A percentile compares a stretch with the other conserved stretches of the same genome.
These are phyloP conservation scores for Ilex aquifolium DNA, from an alignment of 257 asterid species.

Conservation along the genomic window DNA sequence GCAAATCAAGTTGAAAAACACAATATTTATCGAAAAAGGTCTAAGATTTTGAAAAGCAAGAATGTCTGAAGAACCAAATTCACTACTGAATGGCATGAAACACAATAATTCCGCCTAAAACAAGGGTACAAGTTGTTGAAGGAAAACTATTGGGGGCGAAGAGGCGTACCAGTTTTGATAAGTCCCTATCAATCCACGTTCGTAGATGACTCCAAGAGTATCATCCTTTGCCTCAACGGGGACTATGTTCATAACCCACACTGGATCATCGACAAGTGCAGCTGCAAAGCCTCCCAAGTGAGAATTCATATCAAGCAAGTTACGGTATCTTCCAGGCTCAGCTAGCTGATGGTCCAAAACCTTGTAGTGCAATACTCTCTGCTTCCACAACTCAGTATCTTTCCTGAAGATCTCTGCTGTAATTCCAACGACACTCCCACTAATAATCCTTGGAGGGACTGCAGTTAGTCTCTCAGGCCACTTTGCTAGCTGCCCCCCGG, in stretches of 20 bases:
- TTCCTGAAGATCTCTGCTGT: conserved; percentile 39
- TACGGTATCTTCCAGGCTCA: conserved; percentile 71
- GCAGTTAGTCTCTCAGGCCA: conserved; percentile 83
- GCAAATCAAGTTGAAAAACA: neutral
- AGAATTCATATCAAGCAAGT: conserved; percentile 91
- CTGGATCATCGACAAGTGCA: conserved; percentile 68
- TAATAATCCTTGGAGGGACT: conserved; percentile 67
- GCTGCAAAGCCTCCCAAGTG: conserved; percentile 91
- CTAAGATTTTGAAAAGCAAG: no score
- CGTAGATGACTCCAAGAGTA: conserved; percentile 74
- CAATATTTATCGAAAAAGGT: no score
- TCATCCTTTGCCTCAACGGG: conserved; percentile 52
- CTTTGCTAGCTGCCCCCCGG: conserved; percentile 60
- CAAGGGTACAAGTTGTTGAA: no score
- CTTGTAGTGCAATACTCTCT: conserved; percentile 65
- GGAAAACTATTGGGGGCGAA: neutral
- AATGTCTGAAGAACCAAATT: no score
- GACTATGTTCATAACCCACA: conserved; percentile 82
- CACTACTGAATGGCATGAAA: no score
- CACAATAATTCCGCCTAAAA: no score
- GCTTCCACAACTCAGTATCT: conserved; percentile 62
- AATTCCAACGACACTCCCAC: conserved; percentile 50
- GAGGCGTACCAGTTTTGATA: conserved; percentile 71
- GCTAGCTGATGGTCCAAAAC: conserved; percentile 63
- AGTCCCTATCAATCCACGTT: conserved; percentile 88